A percentile compares a stretch with the other conserved stretches of the same genome.
These are phyloP conservation scores for Mortierella sp. DNA, from an alignment of 371 early-diverging fungal species.

Conservation along the genomic window DNA sequence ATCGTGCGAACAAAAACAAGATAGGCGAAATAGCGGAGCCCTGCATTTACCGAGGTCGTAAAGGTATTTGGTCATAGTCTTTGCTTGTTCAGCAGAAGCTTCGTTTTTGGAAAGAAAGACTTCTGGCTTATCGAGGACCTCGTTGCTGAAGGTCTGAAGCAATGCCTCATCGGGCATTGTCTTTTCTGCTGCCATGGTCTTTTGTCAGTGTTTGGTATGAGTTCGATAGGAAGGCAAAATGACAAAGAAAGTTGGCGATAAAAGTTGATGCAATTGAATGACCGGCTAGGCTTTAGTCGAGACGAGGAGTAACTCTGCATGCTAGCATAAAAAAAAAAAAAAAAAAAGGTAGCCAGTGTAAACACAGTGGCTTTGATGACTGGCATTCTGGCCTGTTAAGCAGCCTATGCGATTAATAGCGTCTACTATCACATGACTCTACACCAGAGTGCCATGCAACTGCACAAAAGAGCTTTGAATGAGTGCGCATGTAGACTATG, in stretches of 20 bases:
- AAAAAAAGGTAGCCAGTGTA: not conserved
- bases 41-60: constrained; percentile 52
- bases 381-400: not conserved
- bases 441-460: too few species aligned
- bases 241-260: not conserved
- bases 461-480: not conserved
- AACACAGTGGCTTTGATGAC: constrained; percentile 13
- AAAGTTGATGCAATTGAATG: not conserved
- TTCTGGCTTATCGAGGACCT: constrained; percentile 53
- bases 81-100: constrained; percentile 47
- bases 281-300: not conserved
- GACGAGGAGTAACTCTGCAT: constrained; percentile 4
- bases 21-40: not conserved
- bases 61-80: constrained; percentile 53
- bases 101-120: constrained; percentile 49
- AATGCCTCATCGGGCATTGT: constrained; percentile 53
- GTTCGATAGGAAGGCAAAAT: not conserved
- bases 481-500: not conserved
- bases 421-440: constrained; percentile 6
- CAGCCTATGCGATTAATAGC: not conserved
- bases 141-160: constrained; percentile 33
- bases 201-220: not conserved
- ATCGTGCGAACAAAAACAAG: not conserved
- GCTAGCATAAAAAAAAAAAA: constrained; percentile 7
- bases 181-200: constrained; percentile 29